Conservation (phyloP, 2,329 filamentous ascomycete genomes). For the Fusarium sp. region DNA sequence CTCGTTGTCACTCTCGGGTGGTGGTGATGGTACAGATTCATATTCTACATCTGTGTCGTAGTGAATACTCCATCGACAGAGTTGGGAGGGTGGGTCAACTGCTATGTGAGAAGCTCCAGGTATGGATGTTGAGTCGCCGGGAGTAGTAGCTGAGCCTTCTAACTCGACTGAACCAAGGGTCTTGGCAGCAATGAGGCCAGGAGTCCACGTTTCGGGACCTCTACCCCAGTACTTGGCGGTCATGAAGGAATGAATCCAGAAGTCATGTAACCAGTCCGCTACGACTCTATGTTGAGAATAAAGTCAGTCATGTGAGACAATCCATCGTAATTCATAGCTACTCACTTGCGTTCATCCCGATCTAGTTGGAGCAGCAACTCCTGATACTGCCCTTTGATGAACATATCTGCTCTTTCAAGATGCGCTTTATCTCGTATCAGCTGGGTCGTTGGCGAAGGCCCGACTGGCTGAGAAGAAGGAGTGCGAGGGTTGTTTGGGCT, state of each 20-base stretch:
- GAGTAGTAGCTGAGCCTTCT: background rate
- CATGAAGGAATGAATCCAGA: conserved; percentile 15
- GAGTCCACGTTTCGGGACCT: background rate
- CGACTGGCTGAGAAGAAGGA: background rate
- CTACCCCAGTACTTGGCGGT: conserved; percentile 16
- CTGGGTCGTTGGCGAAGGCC: background rate
- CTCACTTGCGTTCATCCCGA: background rate
- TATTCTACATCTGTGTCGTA: fast-evolving
- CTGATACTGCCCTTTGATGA: background rate
- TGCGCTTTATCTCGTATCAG: background rate
- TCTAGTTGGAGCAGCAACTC: background rate
- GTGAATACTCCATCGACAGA: background rate
- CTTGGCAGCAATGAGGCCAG: background rate
- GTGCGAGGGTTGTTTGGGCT: background rate
- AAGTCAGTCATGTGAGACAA: background rate
- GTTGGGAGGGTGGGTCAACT: background rate
- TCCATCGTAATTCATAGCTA: background rate
- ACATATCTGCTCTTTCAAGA: background rate
- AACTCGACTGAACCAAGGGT: fast-evolving
- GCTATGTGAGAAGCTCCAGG: background rate
- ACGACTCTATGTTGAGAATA: background rate
- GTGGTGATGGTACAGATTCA: background rate
- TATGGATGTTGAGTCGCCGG: background rate
- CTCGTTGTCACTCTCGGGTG: background rate
- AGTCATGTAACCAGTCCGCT: background rate